Evolutionary conservation across 305 asterid species (phyloP).

Genomic region (Caryopteris hybrid): DNA sequence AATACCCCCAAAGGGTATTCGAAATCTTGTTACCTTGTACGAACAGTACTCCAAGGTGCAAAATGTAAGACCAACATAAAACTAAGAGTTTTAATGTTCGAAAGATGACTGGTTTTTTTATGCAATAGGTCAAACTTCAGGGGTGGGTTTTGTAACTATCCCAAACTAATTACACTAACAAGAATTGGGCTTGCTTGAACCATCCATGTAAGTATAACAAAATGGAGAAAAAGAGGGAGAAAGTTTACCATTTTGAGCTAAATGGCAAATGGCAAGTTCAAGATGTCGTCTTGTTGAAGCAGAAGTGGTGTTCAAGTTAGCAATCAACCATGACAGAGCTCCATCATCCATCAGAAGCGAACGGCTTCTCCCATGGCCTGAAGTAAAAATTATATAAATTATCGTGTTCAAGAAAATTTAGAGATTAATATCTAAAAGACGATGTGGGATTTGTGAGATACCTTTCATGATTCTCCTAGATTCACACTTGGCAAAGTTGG

Average conservation of each 20-base stretch:
- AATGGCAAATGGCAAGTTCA: conserved; percentile 90
- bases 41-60: no score
- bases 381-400: conserved; percentile 16
- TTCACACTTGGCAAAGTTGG: conserved; percentile 89
- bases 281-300: conserved; percentile 72
- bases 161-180: not conserved
- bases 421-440: not conserved
- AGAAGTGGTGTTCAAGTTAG: conserved; percentile 51
- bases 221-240: not conserved
- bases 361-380: conserved; percentile 68
- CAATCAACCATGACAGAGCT: conserved; percentile 66
- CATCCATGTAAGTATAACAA: not conserved
- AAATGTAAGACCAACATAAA: no score
- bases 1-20: no score
- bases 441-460: not conserved
- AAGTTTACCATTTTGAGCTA: conserved; percentile 82
- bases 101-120: no score
- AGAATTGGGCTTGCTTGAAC: not conserved
- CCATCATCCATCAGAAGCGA: conserved; percentile 78
- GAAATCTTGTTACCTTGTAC: no score
- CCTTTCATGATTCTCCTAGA: conserved; percentile 81
- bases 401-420: not conserved
- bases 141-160: no score
- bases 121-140: no score
- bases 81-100: no score